These are phyloP conservation scores for Tolypocladium album DNA, from an alignment of 2,329 filamentous ascomycete species.

Conservation along the genomic window DNA sequence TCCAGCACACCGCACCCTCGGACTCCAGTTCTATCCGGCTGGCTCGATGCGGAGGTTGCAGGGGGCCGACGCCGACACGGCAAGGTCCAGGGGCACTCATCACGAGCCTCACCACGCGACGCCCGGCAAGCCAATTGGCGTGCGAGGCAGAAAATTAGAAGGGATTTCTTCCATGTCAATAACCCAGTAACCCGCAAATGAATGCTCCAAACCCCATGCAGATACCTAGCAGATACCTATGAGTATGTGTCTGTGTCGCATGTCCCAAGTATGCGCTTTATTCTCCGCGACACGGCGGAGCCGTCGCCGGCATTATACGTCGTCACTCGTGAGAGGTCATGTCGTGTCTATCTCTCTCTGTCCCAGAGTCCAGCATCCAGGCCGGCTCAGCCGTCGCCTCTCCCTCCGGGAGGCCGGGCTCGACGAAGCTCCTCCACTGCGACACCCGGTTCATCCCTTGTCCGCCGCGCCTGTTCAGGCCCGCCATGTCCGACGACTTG, in stretches of 20 bases:
- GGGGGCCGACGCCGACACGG: no score
- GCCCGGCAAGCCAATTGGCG: no score
- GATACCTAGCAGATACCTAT: no score
- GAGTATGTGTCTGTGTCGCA: no score
- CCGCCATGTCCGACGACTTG: constrained; percentile 34
- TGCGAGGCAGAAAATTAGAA: no score
- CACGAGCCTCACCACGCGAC: not conserved
- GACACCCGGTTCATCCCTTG: constrained; percentile 35
- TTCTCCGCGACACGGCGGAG: not conserved
- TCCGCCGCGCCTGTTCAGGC: constrained; percentile 29
- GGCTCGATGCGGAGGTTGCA: not conserved
- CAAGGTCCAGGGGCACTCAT: no score
- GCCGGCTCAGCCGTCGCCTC: constrained; percentile 7
- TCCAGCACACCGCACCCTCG: no score
- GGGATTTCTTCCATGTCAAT: no score
- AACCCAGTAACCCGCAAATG: no score
- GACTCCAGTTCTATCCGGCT: not conserved
- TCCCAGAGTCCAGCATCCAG: not conserved
- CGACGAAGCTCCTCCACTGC: constrained; percentile 38
- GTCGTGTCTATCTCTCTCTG: not conserved
- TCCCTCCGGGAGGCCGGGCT: constrained; percentile 27
- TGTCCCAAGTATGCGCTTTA: not conserved
- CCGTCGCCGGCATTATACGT: not conserved
- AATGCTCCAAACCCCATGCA: no score
- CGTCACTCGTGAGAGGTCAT: not conserved